Percentiles rank a stretch among this genome's conserved stretches.
Evolutionary conservation across 2,329 filamentous ascomycete species (phyloP).

Genomic region (Colletotrichum sp.): DNA sequence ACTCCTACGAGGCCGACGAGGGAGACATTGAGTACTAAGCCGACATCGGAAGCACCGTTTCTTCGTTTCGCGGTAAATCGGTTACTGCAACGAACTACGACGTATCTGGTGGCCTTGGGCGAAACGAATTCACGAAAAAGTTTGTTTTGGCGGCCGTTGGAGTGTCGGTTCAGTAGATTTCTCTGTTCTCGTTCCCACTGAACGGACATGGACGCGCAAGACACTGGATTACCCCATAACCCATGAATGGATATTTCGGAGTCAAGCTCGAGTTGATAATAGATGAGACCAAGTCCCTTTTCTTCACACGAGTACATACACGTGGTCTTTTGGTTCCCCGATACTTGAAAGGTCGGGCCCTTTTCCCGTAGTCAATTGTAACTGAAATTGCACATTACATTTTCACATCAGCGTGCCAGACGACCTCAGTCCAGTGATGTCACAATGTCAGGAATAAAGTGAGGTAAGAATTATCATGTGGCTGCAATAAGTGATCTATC

Average conservation of each 20-base stretch:
- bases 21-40: constrained; percentile 80
- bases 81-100: constrained; percentile 11
- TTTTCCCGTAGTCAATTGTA: constrained; percentile 9
- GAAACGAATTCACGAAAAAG: constrained; percentile 19
- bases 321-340: background rate
- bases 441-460: background rate
- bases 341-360: background rate
- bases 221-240: constrained; percentile 18
- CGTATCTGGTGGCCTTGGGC: background rate
- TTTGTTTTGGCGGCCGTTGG: constrained; percentile 20
- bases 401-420: background rate
- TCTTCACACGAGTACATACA: constrained; percentile 6
- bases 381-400: background rate
- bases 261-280: constrained; percentile 21
- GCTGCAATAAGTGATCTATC: background rate
- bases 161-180: constrained; percentile 20
- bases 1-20: constrained; percentile 70
- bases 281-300: constrained; percentile 20
- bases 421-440: background rate
- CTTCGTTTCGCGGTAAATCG: background rate
- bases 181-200: constrained; percentile 16
- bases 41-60: background rate
- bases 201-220: constrained; percentile 12
- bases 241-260: constrained; percentile 22
- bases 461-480: background rate